A percentile compares a stretch with the other conserved stretches of the same genome.
Evolutionary conservation across 371 early-diverging fungal genomes (phyloP).

Genomic region (Phascolomyces articulosus): DNA sequence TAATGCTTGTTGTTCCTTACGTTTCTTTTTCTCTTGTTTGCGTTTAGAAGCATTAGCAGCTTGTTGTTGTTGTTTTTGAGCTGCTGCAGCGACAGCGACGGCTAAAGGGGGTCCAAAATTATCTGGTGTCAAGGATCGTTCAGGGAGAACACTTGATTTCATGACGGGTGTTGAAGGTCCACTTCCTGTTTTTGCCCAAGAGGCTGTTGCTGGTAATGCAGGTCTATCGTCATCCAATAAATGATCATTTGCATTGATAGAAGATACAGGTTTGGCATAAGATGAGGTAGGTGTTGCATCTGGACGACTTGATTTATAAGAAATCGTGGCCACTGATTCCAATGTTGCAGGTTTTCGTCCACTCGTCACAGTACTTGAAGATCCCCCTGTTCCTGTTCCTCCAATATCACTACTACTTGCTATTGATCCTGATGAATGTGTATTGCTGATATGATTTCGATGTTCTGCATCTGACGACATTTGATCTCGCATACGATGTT

Average conservation of each 20-base stretch:
- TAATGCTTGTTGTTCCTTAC: slow-evolving; percentile 22
- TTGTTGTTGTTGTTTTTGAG: slow-evolving; percentile 39
- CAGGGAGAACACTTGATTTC: slow-evolving; percentile 34
- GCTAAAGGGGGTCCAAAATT: slow-evolving; percentile 54
- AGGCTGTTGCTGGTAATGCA: slow-evolving; percentile 66
- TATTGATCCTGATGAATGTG: slow-evolving; percentile 9
- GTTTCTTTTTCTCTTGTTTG: slow-evolving; percentile 47
- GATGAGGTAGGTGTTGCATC: slow-evolving; percentile 4
- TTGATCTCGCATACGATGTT: slow-evolving; percentile 64
- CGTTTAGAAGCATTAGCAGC: slow-evolving; percentile 34
- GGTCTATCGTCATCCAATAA: slow-evolving; percentile 44
- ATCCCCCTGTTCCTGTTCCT: neutral
- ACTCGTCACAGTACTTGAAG: neutral
- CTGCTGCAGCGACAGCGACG: slow-evolving; percentile 59
- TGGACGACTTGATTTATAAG: slow-evolving; percentile 21
- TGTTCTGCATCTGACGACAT: slow-evolving; percentile 45
- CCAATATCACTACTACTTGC: neutral
- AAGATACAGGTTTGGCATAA: slow-evolving; percentile 5
- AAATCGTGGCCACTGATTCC: slow-evolving; percentile 31
- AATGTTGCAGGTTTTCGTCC: slow-evolving; percentile 27
- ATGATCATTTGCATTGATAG: slow-evolving; percentile 1
- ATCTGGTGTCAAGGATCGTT: slow-evolving; percentile 44
- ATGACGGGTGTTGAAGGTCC: slow-evolving; percentile 56
- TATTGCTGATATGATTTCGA: slow-evolving; percentile 11
- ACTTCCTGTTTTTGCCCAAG: slow-evolving; percentile 60